phyloP scores from a whole-genome alignment of 306 rosid species.

The Datisca glomerata region DNA sequence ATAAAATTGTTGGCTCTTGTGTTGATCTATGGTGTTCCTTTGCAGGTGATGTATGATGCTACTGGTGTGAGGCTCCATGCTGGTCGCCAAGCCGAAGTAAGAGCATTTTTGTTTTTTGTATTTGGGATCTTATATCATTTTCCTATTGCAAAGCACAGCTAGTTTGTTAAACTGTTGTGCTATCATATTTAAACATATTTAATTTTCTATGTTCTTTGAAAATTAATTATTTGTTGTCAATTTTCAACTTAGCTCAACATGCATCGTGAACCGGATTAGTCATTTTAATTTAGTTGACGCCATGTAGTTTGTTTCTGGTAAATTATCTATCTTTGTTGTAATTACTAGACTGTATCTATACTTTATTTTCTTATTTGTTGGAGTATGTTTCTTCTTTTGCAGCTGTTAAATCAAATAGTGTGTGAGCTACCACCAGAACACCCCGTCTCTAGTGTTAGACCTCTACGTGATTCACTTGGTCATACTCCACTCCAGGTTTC shows the following conservation, averaged over 20 bases:
- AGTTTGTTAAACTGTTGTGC: too few species aligned
- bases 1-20: not conserved
- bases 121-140: too few species aligned
- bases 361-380: not conserved
- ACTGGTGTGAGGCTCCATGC: slow-evolving; percentile 43
- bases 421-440: slow-evolving; percentile 45
- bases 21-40: slow-evolving; percentile 1
- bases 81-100: slow-evolving; percentile 45
- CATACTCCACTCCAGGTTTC: slow-evolving; percentile 39
- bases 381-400: slow-evolving; percentile 10
- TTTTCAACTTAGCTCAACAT: too few species aligned
- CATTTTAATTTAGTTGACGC: too few species aligned
- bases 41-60: slow-evolving; percentile 46
- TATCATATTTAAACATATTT: too few species aligned
- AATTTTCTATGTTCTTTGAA: too few species aligned
- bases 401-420: slow-evolving; percentile 36
- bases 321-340: too few species aligned
- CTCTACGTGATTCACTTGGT: slow-evolving; percentile 41
- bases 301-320: too few species aligned
- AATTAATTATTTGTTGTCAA: too few species aligned
- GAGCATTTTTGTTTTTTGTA: too few species aligned
- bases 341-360: not conserved
- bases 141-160: too few species aligned
- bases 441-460: slow-evolving; percentile 36
- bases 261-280: too few species aligned